phyloP scores from a whole-genome alignment of 2,329 filamentous ascomycete genomes.

The Monilinia aucupariae region DNA sequence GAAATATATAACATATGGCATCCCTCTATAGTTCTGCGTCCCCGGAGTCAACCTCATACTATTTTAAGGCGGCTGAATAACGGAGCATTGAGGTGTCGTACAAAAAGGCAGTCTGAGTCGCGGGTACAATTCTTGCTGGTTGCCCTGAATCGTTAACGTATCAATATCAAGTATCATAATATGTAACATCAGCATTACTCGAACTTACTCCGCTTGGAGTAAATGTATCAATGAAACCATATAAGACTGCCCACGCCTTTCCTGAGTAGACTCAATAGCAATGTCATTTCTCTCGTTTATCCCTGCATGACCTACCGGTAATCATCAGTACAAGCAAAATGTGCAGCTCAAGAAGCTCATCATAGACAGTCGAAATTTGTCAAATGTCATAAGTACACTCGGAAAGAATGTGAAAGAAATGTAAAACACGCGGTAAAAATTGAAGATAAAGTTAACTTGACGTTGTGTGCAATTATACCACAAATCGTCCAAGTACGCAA shows the following conservation, averaged over 20 bases:
- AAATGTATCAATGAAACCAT: neutral
- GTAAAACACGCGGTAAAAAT: neutral
- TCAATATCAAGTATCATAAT: neutral
- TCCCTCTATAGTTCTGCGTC: too few species aligned
- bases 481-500: constrained; percentile 1
- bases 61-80: too few species aligned
- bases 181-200: neutral
- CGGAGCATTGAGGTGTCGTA: too few species aligned
- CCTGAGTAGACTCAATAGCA: too few species aligned
- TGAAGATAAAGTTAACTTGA: constrained; percentile 11
- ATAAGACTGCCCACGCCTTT: too few species aligned
- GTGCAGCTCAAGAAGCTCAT: neutral
- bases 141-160: too few species aligned
- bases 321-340: neutral
- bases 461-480: constrained; percentile 14
- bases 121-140: too few species aligned
- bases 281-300: neutral
- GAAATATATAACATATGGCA: too few species aligned
- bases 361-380: neutral
- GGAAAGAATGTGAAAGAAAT: neutral
- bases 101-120: too few species aligned
- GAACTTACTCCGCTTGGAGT: neutral
- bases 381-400: neutral
- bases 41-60: too few species aligned
- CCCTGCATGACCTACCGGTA: neutral